Percentiles rank a stretch among this genome's conserved stretches.
Conservation (phyloP, 148 eudicot genomes). For the Nepenthes gracilis region DNA sequence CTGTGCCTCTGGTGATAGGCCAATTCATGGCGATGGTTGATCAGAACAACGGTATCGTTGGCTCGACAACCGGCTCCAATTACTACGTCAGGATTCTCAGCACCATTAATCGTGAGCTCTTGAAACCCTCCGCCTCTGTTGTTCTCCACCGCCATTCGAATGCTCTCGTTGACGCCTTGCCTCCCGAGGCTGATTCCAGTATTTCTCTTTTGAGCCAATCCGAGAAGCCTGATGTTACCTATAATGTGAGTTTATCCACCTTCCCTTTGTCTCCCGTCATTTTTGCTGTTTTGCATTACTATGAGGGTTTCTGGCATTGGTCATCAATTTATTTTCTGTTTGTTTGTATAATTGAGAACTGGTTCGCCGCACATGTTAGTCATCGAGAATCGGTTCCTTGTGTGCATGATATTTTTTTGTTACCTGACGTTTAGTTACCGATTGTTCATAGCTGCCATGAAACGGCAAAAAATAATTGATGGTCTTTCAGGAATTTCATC, state of each 20-base stretch:
- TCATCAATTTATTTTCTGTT: too few relatives aligned
- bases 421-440: too few relatives aligned
- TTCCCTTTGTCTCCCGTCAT: not conserved
- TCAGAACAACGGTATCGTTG: constrained; percentile 68
- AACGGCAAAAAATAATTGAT: too few relatives aligned
- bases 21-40: constrained; percentile 96
- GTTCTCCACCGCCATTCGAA: constrained; percentile 79
- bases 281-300: too few relatives aligned
- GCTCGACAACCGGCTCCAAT: constrained; percentile 77
- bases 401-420: too few relatives aligned
- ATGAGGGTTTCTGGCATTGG: not conserved
- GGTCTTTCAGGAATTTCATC: too few relatives aligned
- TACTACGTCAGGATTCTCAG: constrained; percentile 73
- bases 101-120: constrained; percentile 59
- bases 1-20: constrained; percentile 78
- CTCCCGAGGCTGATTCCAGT: constrained; percentile 88
- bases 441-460: too few relatives aligned
- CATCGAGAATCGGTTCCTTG: too few relatives aligned
- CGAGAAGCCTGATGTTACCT: constrained; percentile 89
- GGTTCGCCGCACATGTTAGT: too few relatives aligned
- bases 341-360: too few relatives aligned
- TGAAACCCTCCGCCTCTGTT: constrained; percentile 68
- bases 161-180: constrained; percentile 82
- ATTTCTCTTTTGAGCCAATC: constrained; percentile 73
- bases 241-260: constrained; percentile 32